A percentile compares a stretch with the other conserved stretches of the same genome.
Conservation (phyloP, 768 basidiomycete genomes). For the Boletales sp. region DNA sequence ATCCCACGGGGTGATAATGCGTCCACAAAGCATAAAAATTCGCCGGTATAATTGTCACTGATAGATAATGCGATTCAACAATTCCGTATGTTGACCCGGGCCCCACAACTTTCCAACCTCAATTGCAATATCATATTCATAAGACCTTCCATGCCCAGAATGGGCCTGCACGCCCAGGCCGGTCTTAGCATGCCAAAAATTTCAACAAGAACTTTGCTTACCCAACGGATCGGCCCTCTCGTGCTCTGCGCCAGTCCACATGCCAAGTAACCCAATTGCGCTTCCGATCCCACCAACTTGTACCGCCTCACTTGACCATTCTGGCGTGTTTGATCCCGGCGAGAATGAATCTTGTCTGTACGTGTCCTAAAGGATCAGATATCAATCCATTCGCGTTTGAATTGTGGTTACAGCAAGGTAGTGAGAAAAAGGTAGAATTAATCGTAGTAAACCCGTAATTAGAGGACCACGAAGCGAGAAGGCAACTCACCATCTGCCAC, state of each 20-base stretch:
- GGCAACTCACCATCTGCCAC: slow-evolving; percentile 45
- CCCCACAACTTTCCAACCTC: too few relatives aligned
- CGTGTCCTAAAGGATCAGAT: slow-evolving; percentile 13
- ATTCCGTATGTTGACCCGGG: too few relatives aligned
- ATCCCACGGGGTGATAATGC: too few relatives aligned
- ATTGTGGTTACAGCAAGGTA: background rate
- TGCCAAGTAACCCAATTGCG: slow-evolving; percentile 49
- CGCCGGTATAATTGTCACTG: too few relatives aligned
- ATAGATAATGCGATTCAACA: too few relatives aligned
- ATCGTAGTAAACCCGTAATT: background rate
- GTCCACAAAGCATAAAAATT: too few relatives aligned
- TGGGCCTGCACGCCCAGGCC: slow-evolving; percentile 28
- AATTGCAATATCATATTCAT: background rate
- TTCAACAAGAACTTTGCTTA: slow-evolving; percentile 13
- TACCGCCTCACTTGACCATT: slow-evolving; percentile 56
- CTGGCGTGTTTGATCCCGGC: slow-evolving; percentile 30
- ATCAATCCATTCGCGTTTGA: background rate
- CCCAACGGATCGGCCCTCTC: slow-evolving; percentile 43
- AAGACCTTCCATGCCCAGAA: slow-evolving; percentile 43
- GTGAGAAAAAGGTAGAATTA: too few relatives aligned
- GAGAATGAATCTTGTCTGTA: slow-evolving; percentile 30
- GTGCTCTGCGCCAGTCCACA: slow-evolving; percentile 54
- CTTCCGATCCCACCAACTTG: slow-evolving; percentile 55
- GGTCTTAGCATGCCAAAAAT: background rate
- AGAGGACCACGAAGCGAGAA: background rate